These are phyloP conservation scores for Lentinula lateritia DNA, from an alignment of 768 basidiomycete species.

Conservation along the genomic window DNA sequence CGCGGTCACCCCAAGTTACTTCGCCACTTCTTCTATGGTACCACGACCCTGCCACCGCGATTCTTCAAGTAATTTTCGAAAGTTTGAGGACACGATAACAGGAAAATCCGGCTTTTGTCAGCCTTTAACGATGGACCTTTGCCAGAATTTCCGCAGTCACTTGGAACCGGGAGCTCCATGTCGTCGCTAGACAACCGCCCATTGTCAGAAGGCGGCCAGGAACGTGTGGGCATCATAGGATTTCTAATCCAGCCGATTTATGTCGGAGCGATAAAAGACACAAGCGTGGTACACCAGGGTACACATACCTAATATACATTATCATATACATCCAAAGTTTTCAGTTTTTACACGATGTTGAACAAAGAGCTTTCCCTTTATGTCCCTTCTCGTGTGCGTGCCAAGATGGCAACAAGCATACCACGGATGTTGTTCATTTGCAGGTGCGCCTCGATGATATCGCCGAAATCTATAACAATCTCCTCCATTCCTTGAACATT, in stretches of 20 bases:
- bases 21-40: too few relatives aligned
- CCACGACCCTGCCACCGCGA: too few relatives aligned
- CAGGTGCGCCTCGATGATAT: slow-evolving; percentile 56
- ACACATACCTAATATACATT: neutral
- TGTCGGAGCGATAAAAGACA: neutral
- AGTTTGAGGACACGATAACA: too few relatives aligned
- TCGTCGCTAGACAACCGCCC: neutral
- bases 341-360: too few relatives aligned
- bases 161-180: too few relatives aligned
- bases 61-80: too few relatives aligned
- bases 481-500: slow-evolving; percentile 46
- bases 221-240: neutral
- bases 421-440: slow-evolving; percentile 63
- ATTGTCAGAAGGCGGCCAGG: neutral
- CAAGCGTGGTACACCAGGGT: neutral
- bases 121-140: too few relatives aligned
- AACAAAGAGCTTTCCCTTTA: neutral
- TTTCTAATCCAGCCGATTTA: too few relatives aligned
- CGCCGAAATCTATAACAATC: slow-evolving; percentile 48
- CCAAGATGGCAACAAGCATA: slow-evolving; percentile 55
- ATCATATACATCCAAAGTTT: neutral
- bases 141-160: neutral
- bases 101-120: too few relatives aligned
- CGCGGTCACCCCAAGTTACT: too few relatives aligned
- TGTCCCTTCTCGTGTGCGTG: slow-evolving; percentile 28